Conservation (phyloP, 2,329 filamentous ascomycete genomes). For the Aureobasidium sp. region DNA sequence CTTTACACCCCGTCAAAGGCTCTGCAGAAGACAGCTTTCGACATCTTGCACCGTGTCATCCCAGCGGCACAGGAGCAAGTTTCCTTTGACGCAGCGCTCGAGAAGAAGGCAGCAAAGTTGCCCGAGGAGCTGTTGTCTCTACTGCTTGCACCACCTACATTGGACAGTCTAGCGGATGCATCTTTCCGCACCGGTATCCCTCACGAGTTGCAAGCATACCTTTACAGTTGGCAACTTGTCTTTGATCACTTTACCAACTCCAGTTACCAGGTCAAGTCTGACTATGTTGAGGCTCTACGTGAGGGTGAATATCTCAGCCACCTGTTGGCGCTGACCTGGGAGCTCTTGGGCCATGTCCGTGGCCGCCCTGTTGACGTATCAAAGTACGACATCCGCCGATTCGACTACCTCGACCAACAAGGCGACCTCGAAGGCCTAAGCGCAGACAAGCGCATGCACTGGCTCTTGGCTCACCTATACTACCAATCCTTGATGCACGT, state of each 20-base stretch:
- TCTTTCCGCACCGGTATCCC: conserved; percentile 73
- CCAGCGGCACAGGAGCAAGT: conserved; percentile 82
- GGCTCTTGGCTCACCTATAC: conserved; percentile 87
- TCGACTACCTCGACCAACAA: conserved; percentile 47
- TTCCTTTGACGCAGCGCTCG: conserved; percentile 78
- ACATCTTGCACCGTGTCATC: conserved; percentile 82
- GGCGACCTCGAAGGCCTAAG: conserved; percentile 51
- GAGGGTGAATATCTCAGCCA: conserved; percentile 72
- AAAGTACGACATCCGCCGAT: conserved; percentile 74
- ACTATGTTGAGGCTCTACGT: conserved; percentile 85
- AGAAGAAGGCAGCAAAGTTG: conserved; percentile 76
- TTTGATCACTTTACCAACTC: conserved; percentile 78
- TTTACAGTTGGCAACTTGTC: conserved; percentile 89
- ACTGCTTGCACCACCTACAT: conserved; percentile 79
- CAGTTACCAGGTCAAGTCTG: conserved; percentile 80
- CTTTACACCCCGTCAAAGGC: conserved; percentile 78
- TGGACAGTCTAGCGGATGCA: conserved; percentile 72
- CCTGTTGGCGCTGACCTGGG: conserved; percentile 83
- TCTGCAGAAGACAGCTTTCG: conserved; percentile 84
- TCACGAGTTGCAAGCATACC: conserved; percentile 76
- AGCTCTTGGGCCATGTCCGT: conserved; percentile 82
- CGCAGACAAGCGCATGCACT: conserved; percentile 80
- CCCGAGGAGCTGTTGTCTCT: conserved; percentile 89
- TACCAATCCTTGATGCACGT: conserved; percentile 82
- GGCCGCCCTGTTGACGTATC: conserved; percentile 75